Conservation (phyloP, 148 eudicot species). For the Talinum fruticosum region DNA sequence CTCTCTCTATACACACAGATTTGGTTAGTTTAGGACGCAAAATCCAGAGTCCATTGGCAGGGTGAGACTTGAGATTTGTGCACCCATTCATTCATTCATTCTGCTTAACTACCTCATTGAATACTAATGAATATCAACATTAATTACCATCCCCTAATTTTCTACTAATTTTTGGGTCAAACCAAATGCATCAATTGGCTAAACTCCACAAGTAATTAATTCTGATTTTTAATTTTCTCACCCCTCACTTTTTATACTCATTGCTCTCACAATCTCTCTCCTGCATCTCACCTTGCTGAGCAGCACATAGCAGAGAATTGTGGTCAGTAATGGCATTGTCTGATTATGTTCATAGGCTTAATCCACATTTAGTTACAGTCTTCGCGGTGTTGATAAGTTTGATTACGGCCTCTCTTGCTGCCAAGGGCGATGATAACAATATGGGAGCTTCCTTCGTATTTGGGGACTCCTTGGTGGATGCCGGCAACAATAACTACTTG, state of each 20-base stretch:
- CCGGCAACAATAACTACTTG: constrained; percentile 83
- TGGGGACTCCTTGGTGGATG: constrained; percentile 93
- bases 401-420: neutral
- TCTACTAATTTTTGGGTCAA: constrained; percentile 1
- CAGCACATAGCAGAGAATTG: neutral
- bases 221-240: neutral
- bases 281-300: neutral
- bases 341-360: neutral
- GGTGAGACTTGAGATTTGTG: constrained; percentile 10
- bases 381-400: constrained; percentile 5
- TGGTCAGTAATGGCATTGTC: constrained; percentile 19
- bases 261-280: neutral
- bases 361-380: neutral
- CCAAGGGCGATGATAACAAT: constrained; percentile 23
- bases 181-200: constrained; percentile 21
- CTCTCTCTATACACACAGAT: neutral
- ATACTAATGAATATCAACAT: constrained; percentile 1
- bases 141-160: neutral
- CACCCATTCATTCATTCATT: constrained; percentile 14
- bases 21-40: constrained; percentile 15
- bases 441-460: constrained; percentile 82
- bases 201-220: neutral
- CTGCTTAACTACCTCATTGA: constrained; percentile 42
- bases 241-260: neutral
- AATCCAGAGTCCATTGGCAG: constrained; percentile 17